Conservation (phyloP, 768 basidiomycete species). For the Auriscalpium orientale region DNA sequence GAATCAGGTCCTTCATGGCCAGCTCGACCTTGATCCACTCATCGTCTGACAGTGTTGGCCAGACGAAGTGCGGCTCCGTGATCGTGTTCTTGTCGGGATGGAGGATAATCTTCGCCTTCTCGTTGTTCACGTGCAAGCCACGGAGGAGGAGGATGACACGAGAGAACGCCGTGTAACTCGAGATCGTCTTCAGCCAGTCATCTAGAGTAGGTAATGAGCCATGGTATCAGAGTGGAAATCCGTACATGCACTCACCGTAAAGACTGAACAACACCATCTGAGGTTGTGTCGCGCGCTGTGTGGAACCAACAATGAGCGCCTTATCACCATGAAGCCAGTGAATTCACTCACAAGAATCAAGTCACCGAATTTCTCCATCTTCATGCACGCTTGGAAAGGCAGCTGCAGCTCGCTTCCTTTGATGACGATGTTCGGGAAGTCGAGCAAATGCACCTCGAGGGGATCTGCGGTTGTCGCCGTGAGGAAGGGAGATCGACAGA, state of each 20-base stretch:
- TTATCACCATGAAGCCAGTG: background rate
- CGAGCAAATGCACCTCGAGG: slow-evolving; percentile 95
- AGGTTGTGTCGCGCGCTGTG: slow-evolving; percentile 87
- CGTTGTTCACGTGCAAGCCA: slow-evolving; percentile 97
- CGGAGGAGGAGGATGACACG: slow-evolving; percentile 94
- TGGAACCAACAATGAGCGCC: slow-evolving; percentile 9
- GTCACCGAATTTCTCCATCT: slow-evolving; percentile 99
- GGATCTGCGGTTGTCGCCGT: slow-evolving; percentile 45
- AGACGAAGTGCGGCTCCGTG: slow-evolving; percentile 96
- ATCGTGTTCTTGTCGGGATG: slow-evolving; percentile 96
- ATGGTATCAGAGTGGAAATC: background rate
- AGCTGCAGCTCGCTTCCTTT: slow-evolving; percentile 97
- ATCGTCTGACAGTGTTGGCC: slow-evolving; percentile 88
- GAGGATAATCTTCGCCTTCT: slow-evolving; percentile 97
- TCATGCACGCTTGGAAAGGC: slow-evolving; percentile 99
- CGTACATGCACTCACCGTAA: slow-evolving; percentile 49
- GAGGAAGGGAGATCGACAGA: background rate
- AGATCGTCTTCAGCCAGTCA: slow-evolving; percentile 98
- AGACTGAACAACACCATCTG: slow-evolving; percentile 99
- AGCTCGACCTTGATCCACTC: slow-evolving; percentile 99
- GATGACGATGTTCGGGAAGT: slow-evolving; percentile 99
- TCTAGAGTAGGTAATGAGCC: slow-evolving; percentile 38
- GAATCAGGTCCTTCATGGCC: slow-evolving; percentile 94
- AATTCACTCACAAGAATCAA: slow-evolving; percentile 62
- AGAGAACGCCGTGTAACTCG: slow-evolving; percentile 98